Percentiles rank a stretch among this genome's conserved stretches.
These are phyloP conservation scores for Symbiodinium pilosum DNA, from an alignment of 73 alveolate species.

Conservation along the genomic window DNA sequence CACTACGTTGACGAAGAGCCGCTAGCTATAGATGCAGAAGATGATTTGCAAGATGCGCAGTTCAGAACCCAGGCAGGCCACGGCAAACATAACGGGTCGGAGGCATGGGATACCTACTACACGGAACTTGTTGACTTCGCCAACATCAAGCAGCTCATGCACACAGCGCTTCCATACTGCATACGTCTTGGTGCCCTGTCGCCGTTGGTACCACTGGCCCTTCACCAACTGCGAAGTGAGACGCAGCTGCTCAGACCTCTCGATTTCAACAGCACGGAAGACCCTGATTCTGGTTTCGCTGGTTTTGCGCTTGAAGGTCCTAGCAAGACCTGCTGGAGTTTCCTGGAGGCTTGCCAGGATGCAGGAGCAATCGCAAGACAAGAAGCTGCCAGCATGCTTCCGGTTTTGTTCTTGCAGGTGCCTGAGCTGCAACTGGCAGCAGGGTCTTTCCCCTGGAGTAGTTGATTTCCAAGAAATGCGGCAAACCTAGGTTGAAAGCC, in stretches of 20 bases:
- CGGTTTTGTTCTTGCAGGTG: slow-evolving; percentile 54
- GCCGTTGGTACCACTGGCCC: slow-evolving; percentile 22
- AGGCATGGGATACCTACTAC: slow-evolving; percentile 68
- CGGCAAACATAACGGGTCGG: too few species aligned
- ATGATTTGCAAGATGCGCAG: neutral
- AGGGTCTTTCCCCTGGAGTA: too few species aligned
- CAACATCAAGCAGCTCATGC: slow-evolving; percentile 19
- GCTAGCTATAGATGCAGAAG: neutral
- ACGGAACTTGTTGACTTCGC: slow-evolving; percentile 26
- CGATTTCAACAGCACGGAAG: neutral
- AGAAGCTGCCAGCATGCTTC: slow-evolving; percentile 83
- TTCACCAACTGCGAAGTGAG: neutral
- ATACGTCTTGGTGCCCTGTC: slow-evolving; percentile 8
- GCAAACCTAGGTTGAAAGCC: slow-evolving; percentile 33
- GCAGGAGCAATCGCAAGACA: slow-evolving; percentile 45
- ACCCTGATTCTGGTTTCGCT: too few species aligned
- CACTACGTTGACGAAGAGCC: slow-evolving; percentile 21
- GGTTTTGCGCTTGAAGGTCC: slow-evolving; percentile 5
- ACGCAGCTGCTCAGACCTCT: neutral
- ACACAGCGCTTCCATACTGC: slow-evolving; percentile 15
- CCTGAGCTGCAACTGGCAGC: too few species aligned
- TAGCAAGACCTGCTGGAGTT: neutral
- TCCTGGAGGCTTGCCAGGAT: slow-evolving; percentile 31
- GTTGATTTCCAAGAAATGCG: neutral
- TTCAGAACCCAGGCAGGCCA: neutral